phyloP scores from a whole-genome alignment of 1,284 basidiomycete species.

The Malassezia yamatoensis region DNA sequence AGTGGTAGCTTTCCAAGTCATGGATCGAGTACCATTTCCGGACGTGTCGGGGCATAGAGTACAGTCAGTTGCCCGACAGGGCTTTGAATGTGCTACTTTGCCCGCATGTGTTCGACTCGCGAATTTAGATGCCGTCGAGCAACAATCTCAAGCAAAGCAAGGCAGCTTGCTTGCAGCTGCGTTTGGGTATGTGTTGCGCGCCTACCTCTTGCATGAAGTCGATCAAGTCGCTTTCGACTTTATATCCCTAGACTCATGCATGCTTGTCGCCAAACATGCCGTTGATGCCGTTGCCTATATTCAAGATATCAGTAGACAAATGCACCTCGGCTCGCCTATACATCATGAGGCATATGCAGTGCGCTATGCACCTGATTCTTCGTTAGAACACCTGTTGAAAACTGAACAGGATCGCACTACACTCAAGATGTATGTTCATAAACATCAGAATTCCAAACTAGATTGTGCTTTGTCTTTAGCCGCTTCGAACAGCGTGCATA shows the following conservation, averaged over 20 bases:
- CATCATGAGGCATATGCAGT: background rate
- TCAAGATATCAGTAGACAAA: background rate
- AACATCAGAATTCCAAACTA: too few species aligned
- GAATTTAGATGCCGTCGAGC: background rate
- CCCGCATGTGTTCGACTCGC: background rate
- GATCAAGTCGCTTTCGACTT: conserved; percentile 3
- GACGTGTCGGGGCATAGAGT: conserved; percentile 37
- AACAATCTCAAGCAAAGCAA: background rate
- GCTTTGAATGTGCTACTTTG: background rate
- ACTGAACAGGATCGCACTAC: background rate
- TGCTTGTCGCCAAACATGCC: background rate
- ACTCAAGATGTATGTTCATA: background rate
- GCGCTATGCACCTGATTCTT: background rate
- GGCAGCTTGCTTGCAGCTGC: conserved; percentile 3
- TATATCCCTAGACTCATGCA: background rate
- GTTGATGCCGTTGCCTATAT: background rate
- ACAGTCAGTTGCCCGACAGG: background rate
- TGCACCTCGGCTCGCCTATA: background rate
- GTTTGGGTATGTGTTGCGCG: conserved; percentile 3
- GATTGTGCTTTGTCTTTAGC: background rate
- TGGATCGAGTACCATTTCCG: conserved; percentile 32
- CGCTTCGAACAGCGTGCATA: conserved; percentile 25
- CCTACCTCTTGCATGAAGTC: conserved; percentile 14
- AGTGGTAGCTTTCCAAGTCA: background rate
- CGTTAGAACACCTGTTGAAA: background rate